These are phyloP conservation scores for Ramaria sp. DNA, from an alignment of 768 basidiomycete genomes.

Conservation along the genomic window DNA sequence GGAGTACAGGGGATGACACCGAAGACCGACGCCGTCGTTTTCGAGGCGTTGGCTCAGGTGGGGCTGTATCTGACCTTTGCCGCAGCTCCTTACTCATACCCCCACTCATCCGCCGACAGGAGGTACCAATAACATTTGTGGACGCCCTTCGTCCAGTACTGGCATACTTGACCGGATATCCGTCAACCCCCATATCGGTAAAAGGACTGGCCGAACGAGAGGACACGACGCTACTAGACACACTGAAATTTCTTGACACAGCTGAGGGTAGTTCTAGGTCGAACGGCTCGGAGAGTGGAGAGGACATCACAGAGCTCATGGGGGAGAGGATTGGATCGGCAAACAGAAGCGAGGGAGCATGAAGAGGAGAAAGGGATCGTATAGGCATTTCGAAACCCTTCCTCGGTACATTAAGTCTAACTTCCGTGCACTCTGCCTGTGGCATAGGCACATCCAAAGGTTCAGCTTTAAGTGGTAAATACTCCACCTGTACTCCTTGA, in stretches of 20 bases:
- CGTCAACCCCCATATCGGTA: neutral
- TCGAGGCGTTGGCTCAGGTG: constrained; percentile 1
- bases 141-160: neutral
- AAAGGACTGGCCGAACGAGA: constrained; percentile 1
- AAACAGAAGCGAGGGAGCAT: neutral
- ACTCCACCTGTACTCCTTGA: neutral
- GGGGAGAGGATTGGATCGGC: neutral
- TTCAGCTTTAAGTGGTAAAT: neutral
- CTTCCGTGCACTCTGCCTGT: neutral
- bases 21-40: constrained; percentile 2
- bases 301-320: constrained; percentile 3
- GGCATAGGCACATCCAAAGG: neutral
- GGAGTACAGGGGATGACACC: neutral
- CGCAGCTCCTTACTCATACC: neutral
- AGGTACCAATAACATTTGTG: neutral
- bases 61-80: constrained; percentile 3
- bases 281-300: neutral
- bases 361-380: constrained; percentile 1
- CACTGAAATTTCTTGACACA: neutral
- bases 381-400: neutral
- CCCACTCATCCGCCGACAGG: neutral
- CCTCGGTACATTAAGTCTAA: neutral
- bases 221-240: neutral
- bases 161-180: neutral
- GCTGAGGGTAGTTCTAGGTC: neutral